phyloP scores from a whole-genome alignment of 805 yeast species.

The Wickerhamiella hasegawae region DNA sequence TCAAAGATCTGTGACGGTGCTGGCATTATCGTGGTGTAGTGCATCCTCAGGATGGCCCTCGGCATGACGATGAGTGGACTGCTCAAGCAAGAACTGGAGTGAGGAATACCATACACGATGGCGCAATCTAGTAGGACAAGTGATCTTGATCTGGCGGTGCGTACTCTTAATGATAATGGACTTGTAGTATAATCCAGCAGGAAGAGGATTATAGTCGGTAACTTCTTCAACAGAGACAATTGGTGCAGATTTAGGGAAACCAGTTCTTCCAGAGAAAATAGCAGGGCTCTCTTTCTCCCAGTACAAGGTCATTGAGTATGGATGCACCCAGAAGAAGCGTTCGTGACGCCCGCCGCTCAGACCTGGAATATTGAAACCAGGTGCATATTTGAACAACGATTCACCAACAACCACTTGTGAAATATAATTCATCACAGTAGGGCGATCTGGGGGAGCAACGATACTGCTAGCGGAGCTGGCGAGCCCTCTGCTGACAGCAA shows the following conservation, averaged over 20 bases:
- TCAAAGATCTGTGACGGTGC: no score
- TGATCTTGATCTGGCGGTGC: slow-evolving; percentile 51
- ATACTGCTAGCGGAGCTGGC: neutral
- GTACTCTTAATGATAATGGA: slow-evolving; percentile 62
- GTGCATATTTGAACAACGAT: slow-evolving; percentile 68
- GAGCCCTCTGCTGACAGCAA: neutral
- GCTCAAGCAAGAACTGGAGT: slow-evolving; percentile 50
- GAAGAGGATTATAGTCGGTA: slow-evolving; percentile 71
- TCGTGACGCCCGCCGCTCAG: slow-evolving; percentile 73
- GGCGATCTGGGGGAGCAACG: slow-evolving; percentile 1
- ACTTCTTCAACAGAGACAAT: slow-evolving; percentile 66
- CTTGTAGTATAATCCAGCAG: slow-evolving; percentile 77
- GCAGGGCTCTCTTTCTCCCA: slow-evolving; percentile 81
- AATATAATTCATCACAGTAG: slow-evolving; percentile 50
- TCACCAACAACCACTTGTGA: slow-evolving; percentile 93
- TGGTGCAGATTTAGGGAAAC: slow-evolving; percentile 63
- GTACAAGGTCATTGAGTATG: slow-evolving; percentile 75
- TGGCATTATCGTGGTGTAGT: no score
- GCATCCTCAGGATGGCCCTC: no score
- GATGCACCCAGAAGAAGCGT: slow-evolving; percentile 92
- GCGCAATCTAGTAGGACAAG: slow-evolving; percentile 75
- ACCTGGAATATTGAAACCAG: slow-evolving; percentile 46
- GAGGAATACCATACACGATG: slow-evolving; percentile 89
- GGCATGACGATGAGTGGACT: no score
- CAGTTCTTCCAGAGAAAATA: slow-evolving; percentile 36